Evolutionary conservation across 1,139 yeast genomes (phyloP).

Genomic region (Pichia inconspicua): DNA sequence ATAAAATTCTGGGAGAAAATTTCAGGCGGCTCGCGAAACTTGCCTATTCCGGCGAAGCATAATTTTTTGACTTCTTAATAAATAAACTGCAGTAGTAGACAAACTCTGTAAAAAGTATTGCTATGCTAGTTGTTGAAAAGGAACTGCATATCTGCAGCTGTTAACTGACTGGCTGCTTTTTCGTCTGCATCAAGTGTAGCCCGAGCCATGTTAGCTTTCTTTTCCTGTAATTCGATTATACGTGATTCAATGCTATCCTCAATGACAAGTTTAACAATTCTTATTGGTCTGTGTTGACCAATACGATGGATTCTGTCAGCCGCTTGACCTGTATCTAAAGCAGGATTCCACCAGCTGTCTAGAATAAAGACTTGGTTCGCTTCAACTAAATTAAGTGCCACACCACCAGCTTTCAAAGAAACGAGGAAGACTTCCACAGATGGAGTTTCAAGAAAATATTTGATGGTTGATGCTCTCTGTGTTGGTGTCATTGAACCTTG

Average conservation of each 20-base stretch:
- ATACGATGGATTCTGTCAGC: conserved; percentile 98
- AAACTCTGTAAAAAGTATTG: too few relatives aligned
- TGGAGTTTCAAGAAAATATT: conserved; percentile 85
- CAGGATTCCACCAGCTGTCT: conserved; percentile 99
- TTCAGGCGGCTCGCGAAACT: too few relatives aligned
- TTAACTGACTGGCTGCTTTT: conserved; percentile 75
- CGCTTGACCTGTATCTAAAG: conserved; percentile 89
- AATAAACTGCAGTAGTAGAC: too few relatives aligned
- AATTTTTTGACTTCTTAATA: too few relatives aligned
- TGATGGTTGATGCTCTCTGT: conserved; percentile 86
- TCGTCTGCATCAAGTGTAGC: conserved; percentile 93
- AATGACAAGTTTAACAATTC: conserved; percentile 83
- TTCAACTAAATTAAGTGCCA: conserved; percentile 89
- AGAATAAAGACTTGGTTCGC: conserved; percentile 91
- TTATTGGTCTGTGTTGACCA: conserved; percentile 93
- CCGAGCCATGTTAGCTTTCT: conserved; percentile 95
- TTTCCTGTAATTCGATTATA: conserved; percentile 90
- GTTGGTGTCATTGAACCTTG: conserved; percentile 97
- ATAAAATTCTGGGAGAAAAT: too few relatives aligned
- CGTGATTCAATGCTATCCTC: conserved; percentile 96
- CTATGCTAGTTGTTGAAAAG: conserved; percentile 44
- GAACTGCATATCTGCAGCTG: conserved; percentile 92
- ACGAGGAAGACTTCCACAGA: conserved; percentile 89
- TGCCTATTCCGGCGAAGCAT: too few relatives aligned
- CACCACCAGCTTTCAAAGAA: conserved; percentile 97